Evolutionary conservation across 2,329 filamentous ascomycete species (phyloP).

Genomic region (Stemphylium beticola): DNA sequence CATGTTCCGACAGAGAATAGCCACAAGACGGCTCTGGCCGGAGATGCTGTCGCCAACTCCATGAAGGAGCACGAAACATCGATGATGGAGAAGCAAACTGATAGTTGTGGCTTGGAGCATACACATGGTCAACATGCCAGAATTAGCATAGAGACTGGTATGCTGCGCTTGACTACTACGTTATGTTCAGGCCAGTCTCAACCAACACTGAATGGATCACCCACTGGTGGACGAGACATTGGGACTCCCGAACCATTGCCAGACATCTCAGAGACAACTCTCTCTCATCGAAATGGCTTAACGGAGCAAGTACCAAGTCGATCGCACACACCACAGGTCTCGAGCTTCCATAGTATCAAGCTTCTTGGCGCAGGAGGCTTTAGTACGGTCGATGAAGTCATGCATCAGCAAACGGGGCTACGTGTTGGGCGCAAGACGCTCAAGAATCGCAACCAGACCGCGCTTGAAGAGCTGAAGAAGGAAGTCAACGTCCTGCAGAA

Average conservation of each 20-base stretch:
- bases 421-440: conserved; percentile 46
- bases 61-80: conserved; percentile 1
- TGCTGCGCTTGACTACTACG: background rate
- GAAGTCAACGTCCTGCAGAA: conserved; percentile 47
- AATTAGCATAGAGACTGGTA: background rate
- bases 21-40: conserved; percentile 37
- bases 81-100: background rate
- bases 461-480: conserved; percentile 42
- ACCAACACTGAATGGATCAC: background rate
- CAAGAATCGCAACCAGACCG: conserved; percentile 43
- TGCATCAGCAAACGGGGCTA: conserved; percentile 44
- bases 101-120: conserved; percentile 1
- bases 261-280: background rate
- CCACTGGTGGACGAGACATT: background rate
- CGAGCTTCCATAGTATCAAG: conserved; percentile 43
- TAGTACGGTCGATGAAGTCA: conserved; percentile 47
- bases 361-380: conserved; percentile 47
- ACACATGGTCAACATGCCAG: background rate
- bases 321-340: conserved; percentile 5
- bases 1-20: conserved; percentile 27
- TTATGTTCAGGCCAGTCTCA: background rate
- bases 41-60: conserved; percentile 41
- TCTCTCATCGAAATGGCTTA: background rate
- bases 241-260: background rate
- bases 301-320: background rate